Evolutionary conservation across 2,329 filamentous ascomycete genomes (phyloP).

Genomic region (Ilyonectria sp.): DNA sequence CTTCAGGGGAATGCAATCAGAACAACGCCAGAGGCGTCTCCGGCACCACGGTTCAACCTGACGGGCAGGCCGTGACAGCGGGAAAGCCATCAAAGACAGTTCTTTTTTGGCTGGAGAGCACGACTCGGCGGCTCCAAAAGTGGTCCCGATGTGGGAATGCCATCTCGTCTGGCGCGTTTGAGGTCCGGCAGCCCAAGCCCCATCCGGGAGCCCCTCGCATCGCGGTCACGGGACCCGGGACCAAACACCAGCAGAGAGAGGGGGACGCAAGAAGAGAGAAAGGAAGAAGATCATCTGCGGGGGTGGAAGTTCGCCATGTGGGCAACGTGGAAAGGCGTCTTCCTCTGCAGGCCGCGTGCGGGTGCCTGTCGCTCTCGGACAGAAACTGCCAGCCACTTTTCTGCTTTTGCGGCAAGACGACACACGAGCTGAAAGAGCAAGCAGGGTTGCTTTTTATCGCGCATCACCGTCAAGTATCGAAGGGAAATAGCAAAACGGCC

Average conservation of each 20-base stretch:
- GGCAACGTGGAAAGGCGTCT: slow-evolving; percentile 21
- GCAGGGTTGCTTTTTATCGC: slow-evolving; percentile 15
- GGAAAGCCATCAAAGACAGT: slow-evolving; percentile 23
- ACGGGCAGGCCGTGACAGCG: slow-evolving; percentile 6
- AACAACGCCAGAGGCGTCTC: slow-evolving; percentile 4
- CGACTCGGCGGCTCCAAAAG: neutral
- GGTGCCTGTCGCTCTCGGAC: slow-evolving; percentile 11
- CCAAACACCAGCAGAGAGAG: slow-evolving; percentile 1
- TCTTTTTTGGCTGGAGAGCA: slow-evolving; percentile 9
- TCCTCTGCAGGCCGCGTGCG: slow-evolving; percentile 15
- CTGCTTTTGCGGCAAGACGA: slow-evolving; percentile 7
- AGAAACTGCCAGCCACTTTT: neutral
- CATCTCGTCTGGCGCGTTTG: slow-evolving; percentile 18
- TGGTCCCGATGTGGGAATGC: slow-evolving; percentile 19
- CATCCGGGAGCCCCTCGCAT: slow-evolving; percentile 1
- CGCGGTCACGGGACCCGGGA: slow-evolving; percentile 2
- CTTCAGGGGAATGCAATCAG: neutral
- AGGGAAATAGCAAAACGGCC: slow-evolving; percentile 1
- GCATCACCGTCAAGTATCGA: slow-evolving; percentile 18
- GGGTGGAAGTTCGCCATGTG: slow-evolving; percentile 19
- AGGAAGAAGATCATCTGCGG: slow-evolving; percentile 3
- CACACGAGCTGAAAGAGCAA: slow-evolving; percentile 10
- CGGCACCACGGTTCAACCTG: slow-evolving; percentile 12
- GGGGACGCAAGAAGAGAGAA: slow-evolving; percentile 1
- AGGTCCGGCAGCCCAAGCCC: slow-evolving; percentile 12